These are phyloP conservation scores for Rhizopus stolonifer DNA, from an alignment of 371 early-diverging fungal species.

Conservation along the genomic window DNA sequence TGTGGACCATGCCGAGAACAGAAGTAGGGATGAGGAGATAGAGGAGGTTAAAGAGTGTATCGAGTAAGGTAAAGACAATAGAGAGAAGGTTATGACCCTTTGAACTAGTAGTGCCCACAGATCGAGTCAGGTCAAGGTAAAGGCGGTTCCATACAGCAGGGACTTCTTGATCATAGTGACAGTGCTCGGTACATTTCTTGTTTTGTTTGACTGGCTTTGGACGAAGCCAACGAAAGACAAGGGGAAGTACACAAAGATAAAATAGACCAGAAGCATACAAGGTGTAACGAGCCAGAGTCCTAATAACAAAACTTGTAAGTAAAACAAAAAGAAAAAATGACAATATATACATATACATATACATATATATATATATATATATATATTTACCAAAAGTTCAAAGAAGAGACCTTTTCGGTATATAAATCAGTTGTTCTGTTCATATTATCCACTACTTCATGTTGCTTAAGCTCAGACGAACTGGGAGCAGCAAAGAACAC, in stretches of 20 bases:
- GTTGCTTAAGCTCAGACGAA: constrained; percentile 3
- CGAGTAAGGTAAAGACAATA: constrained; percentile 8
- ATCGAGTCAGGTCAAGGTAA: constrained; percentile 14
- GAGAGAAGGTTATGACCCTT: background rate
- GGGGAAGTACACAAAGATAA: constrained; percentile 29
- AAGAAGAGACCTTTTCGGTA: too few relatives aligned
- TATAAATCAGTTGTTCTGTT: too few relatives aligned
- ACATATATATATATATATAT: too few relatives aligned
- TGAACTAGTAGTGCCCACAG: constrained; percentile 4
- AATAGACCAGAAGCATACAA: constrained; percentile 27
- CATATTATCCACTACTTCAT: background rate
- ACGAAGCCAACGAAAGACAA: constrained; percentile 25
- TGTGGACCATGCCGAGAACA: constrained; percentile 13
- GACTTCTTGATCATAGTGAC: constrained; percentile 35
- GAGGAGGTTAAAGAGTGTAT: constrained; percentile 9
- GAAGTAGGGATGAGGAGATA: constrained; percentile 10
- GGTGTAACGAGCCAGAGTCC: constrained; percentile 20
- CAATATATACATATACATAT: constrained; percentile 11
- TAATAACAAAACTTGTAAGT: background rate
- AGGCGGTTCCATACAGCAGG: constrained; percentile 29
- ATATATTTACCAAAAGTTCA: too few relatives aligned
- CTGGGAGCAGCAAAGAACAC: constrained; percentile 37
- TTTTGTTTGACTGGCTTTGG: constrained; percentile 17
- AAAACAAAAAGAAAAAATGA: background rate
- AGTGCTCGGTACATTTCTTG: constrained; percentile 21